A percentile compares a stretch with the other conserved stretches of the same genome.
Evolutionary conservation across 495 filamentous ascomycete genomes (phyloP).

Genomic region (Polyplosphaeria fusca): DNA sequence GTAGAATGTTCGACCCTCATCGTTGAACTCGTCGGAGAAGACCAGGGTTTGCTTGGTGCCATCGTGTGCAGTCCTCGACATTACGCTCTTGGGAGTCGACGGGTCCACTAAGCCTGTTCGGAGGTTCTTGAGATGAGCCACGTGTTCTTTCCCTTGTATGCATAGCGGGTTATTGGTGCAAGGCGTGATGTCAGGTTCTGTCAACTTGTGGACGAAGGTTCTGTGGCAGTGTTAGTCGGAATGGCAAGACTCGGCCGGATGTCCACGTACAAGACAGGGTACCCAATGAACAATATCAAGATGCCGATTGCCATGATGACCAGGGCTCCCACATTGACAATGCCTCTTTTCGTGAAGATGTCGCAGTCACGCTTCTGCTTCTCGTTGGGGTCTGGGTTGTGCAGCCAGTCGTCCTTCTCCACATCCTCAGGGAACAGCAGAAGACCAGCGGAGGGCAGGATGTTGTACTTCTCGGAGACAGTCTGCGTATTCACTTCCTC

Average conservation of each 20-base stretch:
- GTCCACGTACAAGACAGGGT: conserved; percentile 64
- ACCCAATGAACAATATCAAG: conserved; percentile 67
- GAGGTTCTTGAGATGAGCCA: conserved; percentile 58
- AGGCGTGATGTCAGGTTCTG: conserved; percentile 35
- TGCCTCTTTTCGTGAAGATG: conserved; percentile 63
- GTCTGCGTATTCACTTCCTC: conserved; percentile 72
- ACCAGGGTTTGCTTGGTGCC: conserved; percentile 65
- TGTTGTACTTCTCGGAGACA: conserved; percentile 75
- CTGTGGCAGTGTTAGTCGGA: conserved; percentile 40
- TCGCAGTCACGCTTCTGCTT: conserved; percentile 63
- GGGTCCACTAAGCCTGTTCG: conserved; percentile 65
- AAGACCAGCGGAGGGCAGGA: conserved; percentile 67
- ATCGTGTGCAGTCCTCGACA: conserved; percentile 54
- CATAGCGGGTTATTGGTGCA: conserved; percentile 52
- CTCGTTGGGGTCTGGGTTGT: conserved; percentile 68
- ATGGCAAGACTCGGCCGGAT: not conserved
- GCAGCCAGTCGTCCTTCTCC: conserved; percentile 74
- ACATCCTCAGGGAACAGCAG: conserved; percentile 72
- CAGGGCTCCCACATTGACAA: conserved; percentile 66
- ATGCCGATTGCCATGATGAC: conserved; percentile 60
- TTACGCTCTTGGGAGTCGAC: conserved; percentile 62
- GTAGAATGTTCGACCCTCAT: conserved; percentile 67
- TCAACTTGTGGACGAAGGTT: conserved; percentile 52
- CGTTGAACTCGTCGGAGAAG: conserved; percentile 80
- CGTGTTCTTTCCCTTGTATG: conserved; percentile 52